Evolutionary conservation across 2,329 filamentous ascomycete genomes (phyloP), one percentile per base, ranked within the genome.

Genomic region (Aspergillus thermomutatus): DNA sequence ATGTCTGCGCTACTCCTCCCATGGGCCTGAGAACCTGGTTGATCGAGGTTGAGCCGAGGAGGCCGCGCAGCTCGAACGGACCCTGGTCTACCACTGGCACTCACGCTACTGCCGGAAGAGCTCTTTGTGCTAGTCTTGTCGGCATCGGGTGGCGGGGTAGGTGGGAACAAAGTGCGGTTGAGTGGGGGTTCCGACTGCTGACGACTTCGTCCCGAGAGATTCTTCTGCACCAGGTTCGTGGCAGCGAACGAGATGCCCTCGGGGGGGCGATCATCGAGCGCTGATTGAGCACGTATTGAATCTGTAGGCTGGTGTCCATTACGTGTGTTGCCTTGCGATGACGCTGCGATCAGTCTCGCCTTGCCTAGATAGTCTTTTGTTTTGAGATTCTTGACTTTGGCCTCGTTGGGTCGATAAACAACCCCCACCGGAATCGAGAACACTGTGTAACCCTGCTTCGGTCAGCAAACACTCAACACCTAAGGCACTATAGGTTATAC

Each of bases 371-470:
- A 99, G 71, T 99, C 92, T 73, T 97, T 97, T 23, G 92, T 91
- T 80, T 97, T 96, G 68, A 99, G 80, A 69, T 99, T 99, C 77
- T 95, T 95, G 64, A 99, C 94, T 76, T 99, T 99, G 61, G 94
- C 92, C 69, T 96, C 92, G 71, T 97, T 97, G 23, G 94, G 94
- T 57, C 94, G 83, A 76, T 97, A 99, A 17, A 99, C 85, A 31
- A 97, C 90, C 25, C 94, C 94, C 11, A 97, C 92, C 0, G 94
- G 94, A 53, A 97, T 97, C 0, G 92, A 97, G 77, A 99, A 99
- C 45, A 99, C 94, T 0, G 94, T 97, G 71, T 99, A 99, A 49
- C 93, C 94, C 90, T 96, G 60, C 10, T 21, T 28, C 11, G 8
- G 34, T 50, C n/a, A 56, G 23, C 4, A 26, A 54, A 37, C 53